phyloP scores from a whole-genome alignment of 75 land plant genomes.

The Pseudotsuga menziesii region DNA sequence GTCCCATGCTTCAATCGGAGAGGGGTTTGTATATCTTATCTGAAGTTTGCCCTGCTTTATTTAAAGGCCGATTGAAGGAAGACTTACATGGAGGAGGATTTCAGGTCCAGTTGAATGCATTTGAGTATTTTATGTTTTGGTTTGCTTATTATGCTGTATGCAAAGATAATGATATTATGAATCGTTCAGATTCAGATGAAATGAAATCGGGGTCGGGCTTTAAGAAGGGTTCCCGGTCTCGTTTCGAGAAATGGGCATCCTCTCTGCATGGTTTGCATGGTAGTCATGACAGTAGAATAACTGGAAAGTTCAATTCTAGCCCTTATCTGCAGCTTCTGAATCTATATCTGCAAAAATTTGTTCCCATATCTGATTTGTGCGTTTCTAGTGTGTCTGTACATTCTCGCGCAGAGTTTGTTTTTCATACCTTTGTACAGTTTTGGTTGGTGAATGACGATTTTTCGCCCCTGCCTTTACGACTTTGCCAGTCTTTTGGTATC shows the following conservation, averaged over 20 bases:
- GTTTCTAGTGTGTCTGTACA: no score
- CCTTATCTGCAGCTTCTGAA: no score
- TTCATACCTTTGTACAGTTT: constrained; percentile 42
- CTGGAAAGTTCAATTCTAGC: no score
- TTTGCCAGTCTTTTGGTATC: constrained; percentile 42
- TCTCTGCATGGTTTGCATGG: no score
- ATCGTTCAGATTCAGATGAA: background rate
- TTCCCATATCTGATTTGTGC: no score
- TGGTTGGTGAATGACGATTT: constrained; percentile 92
- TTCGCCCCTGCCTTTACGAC: constrained; percentile 51
- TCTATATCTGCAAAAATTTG: no score
- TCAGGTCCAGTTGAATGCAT: constrained; percentile 67
- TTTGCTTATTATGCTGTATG: constrained; percentile 92
- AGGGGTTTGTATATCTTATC: constrained; percentile 33
- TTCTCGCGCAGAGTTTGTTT: no score
- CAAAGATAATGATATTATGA: constrained; percentile 29
- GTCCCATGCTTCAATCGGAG: constrained; percentile 27
- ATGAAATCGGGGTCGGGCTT: no score
- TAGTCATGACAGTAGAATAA: no score
- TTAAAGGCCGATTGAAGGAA: constrained; percentile 46
- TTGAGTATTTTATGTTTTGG: constrained; percentile 95
- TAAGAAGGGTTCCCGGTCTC: no score
- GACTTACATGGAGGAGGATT: constrained; percentile 28
- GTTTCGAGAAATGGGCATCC: no score
- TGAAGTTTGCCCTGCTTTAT: constrained; percentile 46